Conservation (phyloP, 768 basidiomycete species). For the Calvatia gigantea region DNA sequence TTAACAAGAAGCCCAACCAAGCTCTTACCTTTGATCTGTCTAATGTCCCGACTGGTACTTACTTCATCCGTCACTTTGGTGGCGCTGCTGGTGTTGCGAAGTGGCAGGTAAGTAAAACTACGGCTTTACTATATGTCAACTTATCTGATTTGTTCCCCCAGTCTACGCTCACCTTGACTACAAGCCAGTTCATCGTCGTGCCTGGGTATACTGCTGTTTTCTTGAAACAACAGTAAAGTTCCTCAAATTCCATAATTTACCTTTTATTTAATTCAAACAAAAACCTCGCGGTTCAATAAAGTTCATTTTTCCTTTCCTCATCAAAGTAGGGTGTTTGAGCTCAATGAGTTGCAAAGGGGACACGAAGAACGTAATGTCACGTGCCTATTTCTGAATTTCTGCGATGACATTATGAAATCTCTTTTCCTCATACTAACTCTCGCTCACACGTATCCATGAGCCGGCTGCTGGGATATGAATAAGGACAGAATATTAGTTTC, state of each 20-base stretch:
- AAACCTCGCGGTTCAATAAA: neutral
- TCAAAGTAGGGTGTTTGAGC: too few relatives aligned
- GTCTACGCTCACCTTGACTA: slow-evolving; percentile 26
- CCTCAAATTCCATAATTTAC: neutral
- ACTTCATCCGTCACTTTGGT: slow-evolving; percentile 56
- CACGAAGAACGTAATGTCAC: too few relatives aligned
- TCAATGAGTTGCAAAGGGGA: too few relatives aligned
- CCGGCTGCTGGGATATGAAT: neutral
- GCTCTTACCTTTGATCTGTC: slow-evolving; percentile 38
- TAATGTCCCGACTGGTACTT: slow-evolving; percentile 43
- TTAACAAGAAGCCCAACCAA: slow-evolving; percentile 46
- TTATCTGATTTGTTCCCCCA: slow-evolving; percentile 5
- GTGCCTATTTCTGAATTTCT: too few relatives aligned
- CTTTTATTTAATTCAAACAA: neutral
- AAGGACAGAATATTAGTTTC: slow-evolving; percentile 18
- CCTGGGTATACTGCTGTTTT: slow-evolving; percentile 29
- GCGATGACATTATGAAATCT: too few relatives aligned
- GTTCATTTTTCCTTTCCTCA: too few relatives aligned
- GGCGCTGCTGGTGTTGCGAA: slow-evolving; percentile 49
- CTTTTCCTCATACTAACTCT: neutral
- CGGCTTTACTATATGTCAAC: neutral
- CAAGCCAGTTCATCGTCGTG: slow-evolving; percentile 29
- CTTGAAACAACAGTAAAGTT: slow-evolving; percentile 20
- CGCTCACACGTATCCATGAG: neutral
- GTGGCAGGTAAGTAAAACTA: slow-evolving; percentile 42